phyloP scores from a whole-genome alignment of 2,329 filamentous ascomycete species.

The Nothophoma quercina region DNA sequence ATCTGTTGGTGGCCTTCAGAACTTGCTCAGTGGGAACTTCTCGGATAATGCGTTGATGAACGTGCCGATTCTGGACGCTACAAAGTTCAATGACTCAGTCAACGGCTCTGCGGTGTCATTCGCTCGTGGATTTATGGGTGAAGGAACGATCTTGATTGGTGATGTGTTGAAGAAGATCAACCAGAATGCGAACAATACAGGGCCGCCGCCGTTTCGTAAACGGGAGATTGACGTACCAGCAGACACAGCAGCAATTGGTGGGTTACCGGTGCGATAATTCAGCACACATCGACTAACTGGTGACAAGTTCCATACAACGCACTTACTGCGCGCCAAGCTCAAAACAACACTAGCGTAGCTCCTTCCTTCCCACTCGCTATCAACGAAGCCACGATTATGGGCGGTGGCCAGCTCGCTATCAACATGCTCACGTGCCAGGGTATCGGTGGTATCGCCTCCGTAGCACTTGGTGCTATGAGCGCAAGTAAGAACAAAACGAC shows the following conservation, averaged over 20 bases:
- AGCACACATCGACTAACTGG: background rate
- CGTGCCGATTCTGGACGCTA: constrained; percentile 26
- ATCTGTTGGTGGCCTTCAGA: constrained; percentile 36
- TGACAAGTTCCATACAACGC: constrained; percentile 18
- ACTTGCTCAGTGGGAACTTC: constrained; percentile 36
- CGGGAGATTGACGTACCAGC: constrained; percentile 4
- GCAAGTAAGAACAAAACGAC: constrained; percentile 20
- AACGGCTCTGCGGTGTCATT: constrained; percentile 37
- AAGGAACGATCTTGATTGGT: constrained; percentile 35
- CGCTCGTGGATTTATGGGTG: constrained; percentile 33
- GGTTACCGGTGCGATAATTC: background rate
- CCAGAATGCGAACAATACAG: constrained; percentile 7
- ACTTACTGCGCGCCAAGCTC: constrained; percentile 22
- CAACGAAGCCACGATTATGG: constrained; percentile 27
- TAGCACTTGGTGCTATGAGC: constrained; percentile 27
- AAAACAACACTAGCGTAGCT: background rate
- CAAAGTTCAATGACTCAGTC: constrained; percentile 36
- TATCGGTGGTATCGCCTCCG: constrained; percentile 34
- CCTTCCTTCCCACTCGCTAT: constrained; percentile 24
- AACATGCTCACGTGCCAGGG: constrained; percentile 37
- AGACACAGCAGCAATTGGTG: constrained; percentile 27
- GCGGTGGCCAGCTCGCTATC: constrained; percentile 25
- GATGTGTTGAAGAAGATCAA: constrained; percentile 30
- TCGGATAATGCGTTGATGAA: constrained; percentile 27
- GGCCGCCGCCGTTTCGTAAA: background rate